phyloP scores from a whole-genome alignment of 2,329 filamentous ascomycete genomes.

The Chrysosporium queenslandicum region DNA sequence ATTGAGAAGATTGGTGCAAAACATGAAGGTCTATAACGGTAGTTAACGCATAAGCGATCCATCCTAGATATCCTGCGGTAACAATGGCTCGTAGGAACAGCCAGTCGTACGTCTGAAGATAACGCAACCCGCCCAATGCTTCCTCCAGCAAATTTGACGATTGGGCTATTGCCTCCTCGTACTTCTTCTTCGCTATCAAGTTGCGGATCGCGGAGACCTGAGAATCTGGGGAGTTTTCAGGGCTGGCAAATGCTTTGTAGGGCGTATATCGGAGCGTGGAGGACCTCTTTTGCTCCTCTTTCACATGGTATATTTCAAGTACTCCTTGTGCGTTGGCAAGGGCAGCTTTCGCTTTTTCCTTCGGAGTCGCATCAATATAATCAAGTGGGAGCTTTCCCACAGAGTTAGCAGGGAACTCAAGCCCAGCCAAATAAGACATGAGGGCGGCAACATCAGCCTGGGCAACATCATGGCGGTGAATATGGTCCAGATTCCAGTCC shows the following conservation, averaged over 20 bases:
- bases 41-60: conserved; percentile 86
- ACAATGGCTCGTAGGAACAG: conserved; percentile 83
- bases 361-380: conserved; percentile 61
- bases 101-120: conserved; percentile 98
- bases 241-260: conserved; percentile 58
- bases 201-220: conserved; percentile 58
- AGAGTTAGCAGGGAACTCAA: conserved; percentile 90
- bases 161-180: conserved; percentile 68
- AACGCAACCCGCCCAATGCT: conserved; percentile 72
- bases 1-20: conserved; percentile 56
- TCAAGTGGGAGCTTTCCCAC: conserved; percentile 84
- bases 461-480: conserved; percentile 79
- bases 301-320: conserved; percentile 91
- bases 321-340: conserved; percentile 78
- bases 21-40: conserved; percentile 85
- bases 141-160: conserved; percentile 67
- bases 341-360: conserved; percentile 73
- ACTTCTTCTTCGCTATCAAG: conserved; percentile 56
- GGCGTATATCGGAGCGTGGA: conserved; percentile 68
- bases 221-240: conserved; percentile 50
- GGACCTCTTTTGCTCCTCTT: conserved; percentile 72
- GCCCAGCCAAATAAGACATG: conserved; percentile 83
- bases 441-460: conserved; percentile 91
- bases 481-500: conserved; percentile 72
- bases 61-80: conserved; percentile 83